These are phyloP conservation scores for Schizosaccharomyces cryophilus DNA, from an alignment of 805 yeast genomes.

Conservation along the genomic window DNA sequence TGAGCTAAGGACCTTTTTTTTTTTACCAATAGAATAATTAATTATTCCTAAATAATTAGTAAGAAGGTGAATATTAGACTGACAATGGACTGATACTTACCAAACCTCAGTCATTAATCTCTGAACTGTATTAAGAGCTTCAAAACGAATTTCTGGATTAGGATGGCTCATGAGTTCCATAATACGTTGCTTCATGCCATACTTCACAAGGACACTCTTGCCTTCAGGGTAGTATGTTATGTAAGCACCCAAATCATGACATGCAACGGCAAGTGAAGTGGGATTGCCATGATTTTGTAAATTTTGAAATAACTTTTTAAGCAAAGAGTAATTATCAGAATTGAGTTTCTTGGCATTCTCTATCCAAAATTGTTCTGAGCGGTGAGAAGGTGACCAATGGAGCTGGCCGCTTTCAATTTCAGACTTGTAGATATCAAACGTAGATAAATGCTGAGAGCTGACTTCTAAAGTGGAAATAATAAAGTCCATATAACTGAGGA, in stretches of 20 bases:
- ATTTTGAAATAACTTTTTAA: conserved; percentile 30
- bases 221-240: conserved; percentile 40
- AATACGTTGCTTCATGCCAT: conserved; percentile 48
- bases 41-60: too few species aligned
- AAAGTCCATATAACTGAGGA: conserved; percentile 40
- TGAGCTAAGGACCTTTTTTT: too few species aligned
- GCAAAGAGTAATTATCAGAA: conserved; percentile 45
- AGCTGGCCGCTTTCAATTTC: conserved; percentile 61
- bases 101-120: conserved; percentile 27
- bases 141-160: conserved; percentile 74
- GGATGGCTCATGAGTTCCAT: conserved; percentile 64
- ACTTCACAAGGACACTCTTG: conserved; percentile 25
- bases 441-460: conserved; percentile 55
- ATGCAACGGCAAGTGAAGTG: conserved; percentile 28
- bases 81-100: background rate
- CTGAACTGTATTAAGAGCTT: conserved; percentile 91
- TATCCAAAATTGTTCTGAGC: conserved; percentile 69
- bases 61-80: too few species aligned
- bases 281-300: conserved; percentile 13
- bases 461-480: conserved; percentile 39
- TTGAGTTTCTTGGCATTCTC: conserved; percentile 46
- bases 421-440: conserved; percentile 73
- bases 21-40: too few species aligned
- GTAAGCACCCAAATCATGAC: conserved; percentile 41
- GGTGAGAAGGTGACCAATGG: conserved; percentile 82